These are phyloP conservation scores for Cerrena zonata DNA, from an alignment of 1,284 basidiomycete species.

Conservation along the genomic window DNA sequence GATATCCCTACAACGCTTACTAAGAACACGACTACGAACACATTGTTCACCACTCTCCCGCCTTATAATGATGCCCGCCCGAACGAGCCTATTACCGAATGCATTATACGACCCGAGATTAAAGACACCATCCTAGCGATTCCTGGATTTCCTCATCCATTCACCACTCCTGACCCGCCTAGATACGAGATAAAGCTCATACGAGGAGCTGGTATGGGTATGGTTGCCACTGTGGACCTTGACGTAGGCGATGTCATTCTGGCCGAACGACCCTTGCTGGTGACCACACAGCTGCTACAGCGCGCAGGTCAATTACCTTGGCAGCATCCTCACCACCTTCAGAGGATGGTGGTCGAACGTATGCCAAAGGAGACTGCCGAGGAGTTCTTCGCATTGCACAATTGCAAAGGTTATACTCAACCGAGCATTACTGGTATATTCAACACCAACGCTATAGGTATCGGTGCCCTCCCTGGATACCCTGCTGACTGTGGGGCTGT, in stretches of 20 bases:
- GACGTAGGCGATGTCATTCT: constrained; percentile 1
- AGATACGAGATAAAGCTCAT: neutral
- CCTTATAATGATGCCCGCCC: too few species aligned
- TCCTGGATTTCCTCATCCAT: neutral
- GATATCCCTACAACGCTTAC: too few species aligned
- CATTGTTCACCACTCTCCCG: too few species aligned
- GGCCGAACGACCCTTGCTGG: neutral
- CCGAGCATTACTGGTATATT: neutral
- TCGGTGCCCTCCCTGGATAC: neutral
- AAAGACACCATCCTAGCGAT: neutral
- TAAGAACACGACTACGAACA: too few species aligned
- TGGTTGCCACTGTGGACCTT: constrained; percentile 5
- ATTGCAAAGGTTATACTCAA: neutral
- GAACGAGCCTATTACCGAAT: neutral
- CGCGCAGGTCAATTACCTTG: neutral
- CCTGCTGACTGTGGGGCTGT: neutral
- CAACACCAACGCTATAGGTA: neutral
- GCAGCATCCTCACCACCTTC: too few species aligned
- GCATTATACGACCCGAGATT: neutral
- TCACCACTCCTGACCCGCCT: neutral
- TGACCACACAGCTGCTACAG: neutral
- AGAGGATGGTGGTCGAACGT: neutral
- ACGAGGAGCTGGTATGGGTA: neutral
- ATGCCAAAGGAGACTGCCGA: neutral
- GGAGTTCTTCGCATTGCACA: neutral